Conservation (phyloP, 805 yeast genomes). For the Hyphopichia homilentoma region DNA sequence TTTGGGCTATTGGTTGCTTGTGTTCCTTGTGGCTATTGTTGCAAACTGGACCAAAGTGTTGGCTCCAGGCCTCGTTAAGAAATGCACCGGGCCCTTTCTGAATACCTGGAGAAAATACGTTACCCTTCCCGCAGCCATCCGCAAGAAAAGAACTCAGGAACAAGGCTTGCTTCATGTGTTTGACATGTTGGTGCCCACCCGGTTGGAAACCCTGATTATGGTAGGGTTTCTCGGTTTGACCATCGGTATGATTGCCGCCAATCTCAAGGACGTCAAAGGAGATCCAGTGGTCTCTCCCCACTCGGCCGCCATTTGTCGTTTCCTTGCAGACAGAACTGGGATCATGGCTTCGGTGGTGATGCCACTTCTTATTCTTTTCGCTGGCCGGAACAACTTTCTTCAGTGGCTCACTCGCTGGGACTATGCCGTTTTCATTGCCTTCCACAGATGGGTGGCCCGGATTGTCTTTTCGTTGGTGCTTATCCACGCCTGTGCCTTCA, state of each 20-base stretch:
- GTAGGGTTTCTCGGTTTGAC: conserved; percentile 15
- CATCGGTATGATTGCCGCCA: conserved; percentile 11
- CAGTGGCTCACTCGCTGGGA: conserved; percentile 60
- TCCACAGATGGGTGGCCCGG: conserved; percentile 46
- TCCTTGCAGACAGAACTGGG: conserved; percentile 51
- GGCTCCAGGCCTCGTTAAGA: conserved; percentile 10
- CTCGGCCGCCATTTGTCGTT: conserved; percentile 21
- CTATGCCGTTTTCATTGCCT: conserved; percentile 37
- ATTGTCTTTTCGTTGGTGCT: conserved; percentile 22
- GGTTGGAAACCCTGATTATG: conserved; percentile 31
- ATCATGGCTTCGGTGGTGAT: conserved; percentile 40
- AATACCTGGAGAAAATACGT: conserved; percentile 11
- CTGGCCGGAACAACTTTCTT: conserved; percentile 60
- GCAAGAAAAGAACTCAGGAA: conserved; percentile 18
- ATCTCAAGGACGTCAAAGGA: conserved; percentile 14
- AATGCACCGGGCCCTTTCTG: conserved; percentile 7
- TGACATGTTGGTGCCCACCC: conserved; percentile 29
- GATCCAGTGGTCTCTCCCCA: conserved; percentile 24
- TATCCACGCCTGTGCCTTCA: conserved; percentile 29
- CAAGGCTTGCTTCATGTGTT: conserved; percentile 14
- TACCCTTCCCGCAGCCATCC: conserved; percentile 17
- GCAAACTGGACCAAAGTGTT: conserved; percentile 9
- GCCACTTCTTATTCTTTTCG: conserved; percentile 55
- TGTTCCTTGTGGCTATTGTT: conserved; percentile 7
- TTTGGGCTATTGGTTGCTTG: conserved; percentile 3